Base-by-base conservation (phyloP, 352 stramenopile species). In the Globisporangium abappressorium region DNA sequence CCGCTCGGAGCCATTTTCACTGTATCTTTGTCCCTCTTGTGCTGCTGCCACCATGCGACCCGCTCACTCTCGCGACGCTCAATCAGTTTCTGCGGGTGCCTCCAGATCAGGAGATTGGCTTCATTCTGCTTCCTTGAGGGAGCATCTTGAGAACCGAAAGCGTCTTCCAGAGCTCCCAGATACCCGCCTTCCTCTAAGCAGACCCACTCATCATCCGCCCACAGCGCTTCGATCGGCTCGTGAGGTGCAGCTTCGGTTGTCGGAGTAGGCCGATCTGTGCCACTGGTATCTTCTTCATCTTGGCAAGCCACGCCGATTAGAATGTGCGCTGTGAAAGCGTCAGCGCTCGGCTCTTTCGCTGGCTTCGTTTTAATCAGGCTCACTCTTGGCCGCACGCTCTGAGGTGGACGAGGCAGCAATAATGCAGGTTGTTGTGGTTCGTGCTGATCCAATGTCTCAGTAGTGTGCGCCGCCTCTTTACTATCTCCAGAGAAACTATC, bases 121-220 rank as follows among this genome's bases (percentile, higher is more conserved):
- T 71, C 65, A 26, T 65, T 62, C 12, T 18, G 15, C 15, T 64
- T 47, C 28, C 38, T 49, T n/a, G 22, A 53, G 22, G 28, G 34
- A 15, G 30, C 7, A 22, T 24, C 20, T n/a, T 36, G 33, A n/a
- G 28, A 34, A 15, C 26, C 46, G 14, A 43, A 20, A 12, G 67
- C 58, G 12, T 75, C 61, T 24, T 72, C 57, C 41, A 78, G 62
- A 33, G 69, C 66, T 26, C 61, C 65, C 22, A 62, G 43, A 15
- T 62, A 74, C 3, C 71, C 69, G 2, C 80, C 80, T 76, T 89
- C 80, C 74, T 89, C 80, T 14, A 89, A 64, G 56, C 71, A 81
- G 22, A 71, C 62, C 62, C 76, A 81, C 20, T 86, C 80, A 2
- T 85, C 76, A 33, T 89, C 78, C 9, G 62, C 65, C 80, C 80